phyloP scores from a whole-genome alignment of 176 grass and related monocot genomes.

The Calamus simplicifolius region DNA sequence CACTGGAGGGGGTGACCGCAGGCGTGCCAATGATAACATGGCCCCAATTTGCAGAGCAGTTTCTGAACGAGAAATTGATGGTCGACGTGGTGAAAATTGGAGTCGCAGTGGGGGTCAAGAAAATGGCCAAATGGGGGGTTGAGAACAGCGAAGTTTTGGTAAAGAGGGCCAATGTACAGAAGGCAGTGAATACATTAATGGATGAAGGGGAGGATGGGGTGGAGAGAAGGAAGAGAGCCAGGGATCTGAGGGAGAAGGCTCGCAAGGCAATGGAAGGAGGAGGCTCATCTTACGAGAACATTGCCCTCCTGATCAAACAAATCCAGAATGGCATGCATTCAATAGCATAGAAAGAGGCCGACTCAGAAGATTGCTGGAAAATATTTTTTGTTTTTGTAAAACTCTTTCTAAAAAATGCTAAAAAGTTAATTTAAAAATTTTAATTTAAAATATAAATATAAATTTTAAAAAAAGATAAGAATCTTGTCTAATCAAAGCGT shows the following conservation, averaged over 20 bases:
- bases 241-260: not conserved
- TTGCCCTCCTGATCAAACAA: not conserved
- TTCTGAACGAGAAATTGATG: not conserved
- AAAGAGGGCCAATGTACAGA: not conserved
- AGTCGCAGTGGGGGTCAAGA: not conserved
- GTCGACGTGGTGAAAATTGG: not conserved
- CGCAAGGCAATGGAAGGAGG: not conserved
- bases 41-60: not conserved
- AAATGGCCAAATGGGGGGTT: not conserved
- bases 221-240: not conserved
- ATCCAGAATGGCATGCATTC: too few species aligned
- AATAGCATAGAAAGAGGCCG: too few species aligned
- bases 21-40: conserved; percentile 9
- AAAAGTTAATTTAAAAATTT: too few species aligned
- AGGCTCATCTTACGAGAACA: not conserved
- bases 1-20: not conserved
- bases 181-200: not conserved
- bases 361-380: too few species aligned
- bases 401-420: too few species aligned
- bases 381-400: too few species aligned
- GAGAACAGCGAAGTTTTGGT: too few species aligned
- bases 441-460: too few species aligned
- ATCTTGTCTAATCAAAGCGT: too few species aligned
- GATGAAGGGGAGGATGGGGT: not conserved
- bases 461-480: too few species aligned